Evolutionary conservation across 1,139 yeast genomes (phyloP).

Genomic region (Candida sp.): DNA sequence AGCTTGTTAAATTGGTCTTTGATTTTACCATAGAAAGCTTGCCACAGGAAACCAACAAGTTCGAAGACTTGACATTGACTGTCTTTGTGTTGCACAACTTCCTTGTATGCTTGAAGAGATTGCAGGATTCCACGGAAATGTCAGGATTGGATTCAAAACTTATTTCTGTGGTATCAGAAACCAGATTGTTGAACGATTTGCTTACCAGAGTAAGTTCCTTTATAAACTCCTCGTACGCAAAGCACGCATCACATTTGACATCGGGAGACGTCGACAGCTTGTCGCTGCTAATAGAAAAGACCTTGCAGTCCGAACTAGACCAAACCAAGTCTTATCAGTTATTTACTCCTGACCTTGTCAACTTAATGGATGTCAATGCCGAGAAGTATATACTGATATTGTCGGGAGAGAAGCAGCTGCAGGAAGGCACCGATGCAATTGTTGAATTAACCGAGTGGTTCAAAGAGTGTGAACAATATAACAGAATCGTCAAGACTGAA

Average conservation of each 20-base stretch:
- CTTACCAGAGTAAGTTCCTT: conserved; percentile 1
- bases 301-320: neutral
- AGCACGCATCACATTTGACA: conserved; percentile 11
- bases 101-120: conserved; percentile 23
- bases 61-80: conserved; percentile 13
- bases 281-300: conserved; percentile 4
- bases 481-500: neutral
- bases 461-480: conserved; percentile 17
- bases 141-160: conserved; percentile 10
- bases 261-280: conserved; percentile 5
- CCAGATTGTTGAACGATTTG: conserved; percentile 6
- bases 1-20: conserved; percentile 9
- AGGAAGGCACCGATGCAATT: conserved; percentile 10
- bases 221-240: conserved; percentile 7
- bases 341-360: conserved; percentile 25
- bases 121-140: conserved; percentile 10
- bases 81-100: conserved; percentile 25
- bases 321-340: conserved; percentile 6
- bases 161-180: conserved; percentile 6
- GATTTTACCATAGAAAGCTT: conserved; percentile 12
- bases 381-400: conserved; percentile 25
- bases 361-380: conserved; percentile 29
- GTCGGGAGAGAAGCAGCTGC: neutral
- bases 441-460: conserved; percentile 29
- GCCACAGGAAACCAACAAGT: neutral